Conservation (phyloP, 2,329 filamentous ascomycete species). For the Pseudocercospora cruenta region DNA sequence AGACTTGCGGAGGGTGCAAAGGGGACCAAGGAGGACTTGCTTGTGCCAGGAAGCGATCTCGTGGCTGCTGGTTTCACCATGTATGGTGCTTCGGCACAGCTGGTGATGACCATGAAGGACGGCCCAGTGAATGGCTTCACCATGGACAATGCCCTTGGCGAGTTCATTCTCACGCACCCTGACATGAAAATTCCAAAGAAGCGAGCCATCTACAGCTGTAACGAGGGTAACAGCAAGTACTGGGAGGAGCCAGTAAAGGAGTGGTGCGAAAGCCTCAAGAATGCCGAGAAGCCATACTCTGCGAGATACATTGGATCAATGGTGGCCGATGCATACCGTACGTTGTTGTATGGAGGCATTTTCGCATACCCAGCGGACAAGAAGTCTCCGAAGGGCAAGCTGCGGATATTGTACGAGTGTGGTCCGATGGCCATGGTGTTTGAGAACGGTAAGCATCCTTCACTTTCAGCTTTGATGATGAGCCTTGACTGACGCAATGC, state of each 20-base stretch:
- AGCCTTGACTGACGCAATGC: conserved; percentile 27
- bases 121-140: conserved; percentile 96
- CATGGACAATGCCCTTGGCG: conserved; percentile 91
- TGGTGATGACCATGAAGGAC: conserved; percentile 95
- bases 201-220: conserved; percentile 92
- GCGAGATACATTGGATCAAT: conserved; percentile 95
- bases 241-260: conserved; percentile 86
- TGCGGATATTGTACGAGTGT: conserved; percentile 96
- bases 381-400: conserved; percentile 98
- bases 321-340: conserved; percentile 98
- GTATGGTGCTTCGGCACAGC: conserved; percentile 95
- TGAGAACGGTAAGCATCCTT: conserved; percentile 77
- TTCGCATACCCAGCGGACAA: conserved; percentile 98
- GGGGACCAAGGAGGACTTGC: conserved; percentile 80
- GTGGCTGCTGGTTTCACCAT: conserved; percentile 98
- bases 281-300: conserved; percentile 79
- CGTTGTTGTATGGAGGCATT: conserved; percentile 90
- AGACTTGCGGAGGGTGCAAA: conserved; percentile 77
- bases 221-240: conserved; percentile 97
- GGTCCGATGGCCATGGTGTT: conserved; percentile 99
- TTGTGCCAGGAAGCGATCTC: conserved; percentile 87
- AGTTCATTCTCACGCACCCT: conserved; percentile 98
- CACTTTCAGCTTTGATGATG: neutral
- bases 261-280: conserved; percentile 90
- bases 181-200: conserved; percentile 83